A percentile compares a stretch with the other conserved stretches of the same genome.
Evolutionary conservation across 192 early-diverging fungal genomes (phyloP).

Genomic region (Backusella psychrophila): DNA sequence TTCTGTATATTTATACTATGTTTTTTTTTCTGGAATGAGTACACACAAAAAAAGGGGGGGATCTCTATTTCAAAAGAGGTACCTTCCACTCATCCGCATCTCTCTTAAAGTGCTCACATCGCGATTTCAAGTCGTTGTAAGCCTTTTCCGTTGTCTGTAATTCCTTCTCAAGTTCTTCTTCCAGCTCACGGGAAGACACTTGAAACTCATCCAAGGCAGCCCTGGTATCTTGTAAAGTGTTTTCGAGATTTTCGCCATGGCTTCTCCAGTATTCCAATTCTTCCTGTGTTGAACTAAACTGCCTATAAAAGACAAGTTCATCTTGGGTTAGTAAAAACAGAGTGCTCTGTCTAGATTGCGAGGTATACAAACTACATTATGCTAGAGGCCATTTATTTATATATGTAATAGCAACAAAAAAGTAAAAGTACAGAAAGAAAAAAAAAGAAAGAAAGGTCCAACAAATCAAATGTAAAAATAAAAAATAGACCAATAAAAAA

Average conservation of each 20-base stretch:
- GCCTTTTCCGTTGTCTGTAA: conserved; percentile 65
- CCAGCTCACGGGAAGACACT: conserved; percentile 63
- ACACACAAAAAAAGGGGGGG: not conserved
- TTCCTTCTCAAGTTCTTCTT: conserved; percentile 72
- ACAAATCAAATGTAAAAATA: not conserved
- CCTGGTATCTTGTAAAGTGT: conserved; percentile 54
- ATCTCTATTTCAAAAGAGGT: too few species aligned
- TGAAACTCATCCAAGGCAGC: conserved; percentile 64
- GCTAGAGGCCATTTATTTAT: conserved; percentile 15
- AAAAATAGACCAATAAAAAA: not conserved
- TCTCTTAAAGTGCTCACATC: conserved; percentile 48
- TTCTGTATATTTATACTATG: conserved; percentile 61
- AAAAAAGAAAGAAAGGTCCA: not conserved
- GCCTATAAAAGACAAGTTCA: conserved; percentile 11
- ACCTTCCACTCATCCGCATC: too few species aligned
- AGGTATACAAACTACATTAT: conserved; percentile 15
- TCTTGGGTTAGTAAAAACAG: not conserved
- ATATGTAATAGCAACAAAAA: not conserved
- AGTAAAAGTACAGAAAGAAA: not conserved
- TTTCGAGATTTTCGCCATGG: conserved; percentile 47
- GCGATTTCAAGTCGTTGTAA: conserved; percentile 59
- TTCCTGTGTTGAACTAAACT: conserved; percentile 57
- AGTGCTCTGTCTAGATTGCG: not conserved
- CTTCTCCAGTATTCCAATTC: conserved; percentile 69
- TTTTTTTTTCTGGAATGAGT: not conserved